Percentiles rank a stretch among this genome's conserved stretches.
Evolutionary conservation across 2,329 filamentous ascomycete genomes (phyloP).

Genomic region (Aaosphaeria arxii): DNA sequence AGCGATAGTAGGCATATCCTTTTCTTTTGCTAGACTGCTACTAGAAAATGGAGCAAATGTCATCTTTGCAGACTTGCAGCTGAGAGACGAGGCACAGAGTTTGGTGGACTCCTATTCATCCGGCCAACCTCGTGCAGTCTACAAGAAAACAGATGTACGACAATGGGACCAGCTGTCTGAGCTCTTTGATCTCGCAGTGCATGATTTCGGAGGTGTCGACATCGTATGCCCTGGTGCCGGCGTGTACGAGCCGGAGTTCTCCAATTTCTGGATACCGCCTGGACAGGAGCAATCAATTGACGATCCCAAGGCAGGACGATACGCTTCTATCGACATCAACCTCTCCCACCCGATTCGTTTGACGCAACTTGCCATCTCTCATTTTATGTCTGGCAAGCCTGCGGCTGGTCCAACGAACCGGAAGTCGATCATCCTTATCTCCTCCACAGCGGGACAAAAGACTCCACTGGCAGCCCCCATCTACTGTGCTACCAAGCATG

Average conservation of each 20-base stretch:
- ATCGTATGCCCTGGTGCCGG: slow-evolving; percentile 41
- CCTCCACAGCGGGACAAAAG: background rate
- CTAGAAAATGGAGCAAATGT: background rate
- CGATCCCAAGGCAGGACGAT: slow-evolving; percentile 21
- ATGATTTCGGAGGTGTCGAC: slow-evolving; percentile 26
- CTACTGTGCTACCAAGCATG: background rate
- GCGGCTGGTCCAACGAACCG: slow-evolving; percentile 2
- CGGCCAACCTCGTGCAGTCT: background rate
- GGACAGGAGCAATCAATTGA: slow-evolving; percentile 23
- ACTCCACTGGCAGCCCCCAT: background rate
- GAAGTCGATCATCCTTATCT: slow-evolving; percentile 7
- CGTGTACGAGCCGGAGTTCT: slow-evolving; percentile 33
- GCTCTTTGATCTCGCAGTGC: background rate
- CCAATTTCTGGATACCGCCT: slow-evolving; percentile 34
- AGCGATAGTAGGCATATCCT: background rate
- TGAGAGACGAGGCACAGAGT: background rate
- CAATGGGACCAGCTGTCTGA: background rate
- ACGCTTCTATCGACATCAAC: slow-evolving; percentile 38
- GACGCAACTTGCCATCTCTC: slow-evolving; percentile 37
- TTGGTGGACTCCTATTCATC: background rate
- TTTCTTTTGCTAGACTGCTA: background rate
- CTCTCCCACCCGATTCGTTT: slow-evolving; percentile 38
- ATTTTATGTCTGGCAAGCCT: slow-evolving; percentile 13
- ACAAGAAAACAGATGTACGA: background rate
- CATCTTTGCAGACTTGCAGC: background rate